A percentile compares a stretch with the other conserved stretches of the same genome.
Conservation (phyloP, 768 basidiomycete genomes). For the Russula abietina region DNA sequence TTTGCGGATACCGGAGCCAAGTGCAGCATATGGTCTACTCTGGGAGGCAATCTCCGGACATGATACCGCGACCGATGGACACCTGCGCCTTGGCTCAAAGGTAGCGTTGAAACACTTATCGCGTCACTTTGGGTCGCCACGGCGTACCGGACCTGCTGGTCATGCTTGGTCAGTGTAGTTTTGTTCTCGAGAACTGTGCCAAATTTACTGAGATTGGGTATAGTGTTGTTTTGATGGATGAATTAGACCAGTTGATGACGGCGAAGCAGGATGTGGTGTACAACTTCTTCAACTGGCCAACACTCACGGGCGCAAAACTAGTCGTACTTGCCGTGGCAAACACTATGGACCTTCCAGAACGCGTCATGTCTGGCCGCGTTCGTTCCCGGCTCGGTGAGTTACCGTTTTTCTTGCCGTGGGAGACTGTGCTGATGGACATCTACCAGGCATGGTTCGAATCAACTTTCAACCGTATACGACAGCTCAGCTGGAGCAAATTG, state of each 20-base stretch:
- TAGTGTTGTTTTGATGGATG: slow-evolving; percentile 97
- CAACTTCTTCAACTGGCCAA: slow-evolving; percentile 99
- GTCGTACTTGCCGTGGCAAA: slow-evolving; percentile 97
- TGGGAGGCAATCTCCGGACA: slow-evolving; percentile 92
- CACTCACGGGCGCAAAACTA: slow-evolving; percentile 77
- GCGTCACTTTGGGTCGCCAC: slow-evolving; percentile 65
- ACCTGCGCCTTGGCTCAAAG: slow-evolving; percentile 64
- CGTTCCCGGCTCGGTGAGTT: slow-evolving; percentile 79
- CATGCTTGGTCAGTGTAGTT: slow-evolving; percentile 76
- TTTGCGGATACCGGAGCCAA: slow-evolving; percentile 84
- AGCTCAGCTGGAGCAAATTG: slow-evolving; percentile 75
- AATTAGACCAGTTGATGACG: slow-evolving; percentile 94
- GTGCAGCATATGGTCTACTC: slow-evolving; percentile 85
- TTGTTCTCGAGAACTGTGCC: slow-evolving; percentile 1
- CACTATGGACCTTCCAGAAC: slow-evolving; percentile 95
- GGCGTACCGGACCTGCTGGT: slow-evolving; percentile 63
- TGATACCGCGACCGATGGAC: slow-evolving; percentile 54
- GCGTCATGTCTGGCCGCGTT: slow-evolving; percentile 88
- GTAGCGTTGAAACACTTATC: slow-evolving; percentile 78
- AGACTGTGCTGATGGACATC: background rate
- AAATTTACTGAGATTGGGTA: slow-evolving; percentile 10
- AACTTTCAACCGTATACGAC: slow-evolving; percentile 83
- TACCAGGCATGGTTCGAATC: slow-evolving; percentile 72
- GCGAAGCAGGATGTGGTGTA: slow-evolving; percentile 97
- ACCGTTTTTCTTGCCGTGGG: background rate